Evolutionary conservation across 2,329 filamentous ascomycete species (phyloP).

Genomic region (Periconia digitata): DNA sequence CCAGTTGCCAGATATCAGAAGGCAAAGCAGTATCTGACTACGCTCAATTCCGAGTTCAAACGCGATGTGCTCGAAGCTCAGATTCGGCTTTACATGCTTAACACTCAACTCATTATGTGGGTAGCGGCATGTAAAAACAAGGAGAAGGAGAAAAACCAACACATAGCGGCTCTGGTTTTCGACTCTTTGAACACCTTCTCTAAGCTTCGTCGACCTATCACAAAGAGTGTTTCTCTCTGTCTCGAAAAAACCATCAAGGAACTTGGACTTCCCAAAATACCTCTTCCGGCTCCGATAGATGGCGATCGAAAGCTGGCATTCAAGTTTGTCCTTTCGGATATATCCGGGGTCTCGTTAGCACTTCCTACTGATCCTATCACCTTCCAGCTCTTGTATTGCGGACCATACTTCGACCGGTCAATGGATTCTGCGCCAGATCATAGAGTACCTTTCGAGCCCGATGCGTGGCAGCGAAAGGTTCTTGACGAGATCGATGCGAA

Average conservation of each 20-base stretch:
- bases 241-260: conserved; percentile 42
- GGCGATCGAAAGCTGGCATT: conserved; percentile 50
- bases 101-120: conserved; percentile 54
- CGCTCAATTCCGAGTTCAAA: conserved; percentile 44
- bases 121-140: conserved; percentile 35
- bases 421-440: conserved; percentile 68
- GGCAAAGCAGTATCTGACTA: conserved; percentile 51
- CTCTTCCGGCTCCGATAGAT: conserved; percentile 24
- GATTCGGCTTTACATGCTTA: conserved; percentile 53
- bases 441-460: conserved; percentile 72
- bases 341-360: conserved; percentile 28
- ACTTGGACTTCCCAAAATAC: conserved; percentile 43
- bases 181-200: conserved; percentile 32
- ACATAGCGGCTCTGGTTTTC: conserved; percentile 37
- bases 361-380: conserved; percentile 50
- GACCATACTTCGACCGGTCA: conserved; percentile 73
- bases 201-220: conserved; percentile 25
- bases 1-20: conserved; percentile 52
- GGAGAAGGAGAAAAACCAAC: conserved; percentile 30
- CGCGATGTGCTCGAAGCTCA: conserved; percentile 47
- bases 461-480: conserved; percentile 75
- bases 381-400: conserved; percentile 69
- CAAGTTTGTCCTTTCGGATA: conserved; percentile 31
- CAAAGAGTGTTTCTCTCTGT: conserved; percentile 30
- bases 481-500: conserved; percentile 72